These are phyloP conservation scores for Parasitella parasitica DNA, from an alignment of 371 early-diverging fungal genomes.

Conservation along the genomic window DNA sequence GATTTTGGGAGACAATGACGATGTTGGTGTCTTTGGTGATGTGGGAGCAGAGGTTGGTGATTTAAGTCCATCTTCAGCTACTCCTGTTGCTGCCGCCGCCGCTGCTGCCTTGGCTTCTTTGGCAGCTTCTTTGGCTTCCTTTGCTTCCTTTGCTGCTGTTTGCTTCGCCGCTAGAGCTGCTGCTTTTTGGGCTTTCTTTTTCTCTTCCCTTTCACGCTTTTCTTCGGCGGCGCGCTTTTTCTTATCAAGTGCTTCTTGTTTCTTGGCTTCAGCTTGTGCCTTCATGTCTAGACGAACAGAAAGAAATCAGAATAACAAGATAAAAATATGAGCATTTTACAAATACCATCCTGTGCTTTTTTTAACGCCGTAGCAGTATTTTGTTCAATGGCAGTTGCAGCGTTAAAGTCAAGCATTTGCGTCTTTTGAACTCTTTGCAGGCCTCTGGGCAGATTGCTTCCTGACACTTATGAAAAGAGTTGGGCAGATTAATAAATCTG, in stretches of 20 bases:
- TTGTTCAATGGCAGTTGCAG: constrained; percentile 23
- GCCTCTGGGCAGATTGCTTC: constrained; percentile 19
- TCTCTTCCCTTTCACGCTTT: constrained; percentile 12
- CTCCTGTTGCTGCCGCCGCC: neutral
- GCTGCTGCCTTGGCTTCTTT: neutral
- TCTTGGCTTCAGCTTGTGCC: constrained; percentile 15
- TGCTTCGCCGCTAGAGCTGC: constrained; percentile 1
- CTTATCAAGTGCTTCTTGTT: constrained; percentile 15
- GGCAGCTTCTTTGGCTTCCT: neutral
- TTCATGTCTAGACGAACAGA: constrained; percentile 6
- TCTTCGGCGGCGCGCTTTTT: constrained; percentile 8
- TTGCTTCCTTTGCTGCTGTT: neutral
- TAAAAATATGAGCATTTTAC: too few relatives aligned
- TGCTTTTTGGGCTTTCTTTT: constrained; percentile 2
- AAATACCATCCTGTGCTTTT: constrained; percentile 22
- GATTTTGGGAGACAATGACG: neutral
- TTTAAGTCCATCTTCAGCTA: neutral
- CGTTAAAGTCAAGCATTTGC: constrained; percentile 29
- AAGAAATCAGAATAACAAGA: neutral
- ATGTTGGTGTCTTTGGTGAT: constrained; percentile 16
- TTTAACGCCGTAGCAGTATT: constrained; percentile 8
- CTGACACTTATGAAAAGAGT: too few relatives aligned
- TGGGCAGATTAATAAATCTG: neutral
- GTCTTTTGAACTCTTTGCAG: constrained; percentile 19
- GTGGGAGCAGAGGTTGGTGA: constrained; percentile 9